Evolutionary conservation across 805 yeast species (phyloP).

Genomic region (Kuraishia molischiana): DNA sequence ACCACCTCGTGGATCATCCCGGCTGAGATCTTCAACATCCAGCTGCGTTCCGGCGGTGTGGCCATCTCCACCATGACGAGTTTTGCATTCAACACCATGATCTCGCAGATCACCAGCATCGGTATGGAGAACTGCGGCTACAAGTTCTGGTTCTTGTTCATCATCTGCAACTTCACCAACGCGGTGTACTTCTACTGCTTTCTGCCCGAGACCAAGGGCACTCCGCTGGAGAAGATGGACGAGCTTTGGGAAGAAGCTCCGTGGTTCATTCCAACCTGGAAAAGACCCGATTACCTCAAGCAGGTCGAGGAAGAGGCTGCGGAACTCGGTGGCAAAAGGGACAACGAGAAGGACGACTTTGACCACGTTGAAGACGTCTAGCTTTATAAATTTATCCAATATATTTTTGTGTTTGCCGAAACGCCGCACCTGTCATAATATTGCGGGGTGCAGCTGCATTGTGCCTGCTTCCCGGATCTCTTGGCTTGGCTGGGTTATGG

Average conservation of each 20-base stretch:
- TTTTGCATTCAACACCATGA: constrained; percentile 24
- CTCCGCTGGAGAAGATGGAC: constrained; percentile 7
- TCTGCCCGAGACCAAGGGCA: constrained; percentile 21
- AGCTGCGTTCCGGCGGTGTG: constrained; percentile 53
- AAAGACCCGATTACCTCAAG: neutral
- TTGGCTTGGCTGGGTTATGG: too few relatives aligned
- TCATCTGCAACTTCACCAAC: constrained; percentile 17
- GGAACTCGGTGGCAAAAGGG: neutral
- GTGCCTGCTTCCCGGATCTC: too few relatives aligned
- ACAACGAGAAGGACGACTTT: neutral
- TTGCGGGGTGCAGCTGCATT: too few relatives aligned
- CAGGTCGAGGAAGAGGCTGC: neutral
- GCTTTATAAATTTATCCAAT: too few relatives aligned
- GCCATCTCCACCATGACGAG: constrained; percentile 35
- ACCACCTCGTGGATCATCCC: constrained; percentile 41
- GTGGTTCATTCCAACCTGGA: neutral
- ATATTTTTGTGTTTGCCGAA: too few relatives aligned
- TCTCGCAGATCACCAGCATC: constrained; percentile 20
- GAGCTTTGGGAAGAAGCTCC: neutral
- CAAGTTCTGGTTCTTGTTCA: constrained; percentile 13
- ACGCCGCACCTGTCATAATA: too few relatives aligned
- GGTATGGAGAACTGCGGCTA: constrained; percentile 18
- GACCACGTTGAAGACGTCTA: neutral
- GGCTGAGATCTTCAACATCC: constrained; percentile 45
- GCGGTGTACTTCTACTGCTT: constrained; percentile 21